Evolutionary conservation across 2,329 filamentous ascomycete genomes (phyloP).

Genomic region (Fonsecaea pugnacius): DNA sequence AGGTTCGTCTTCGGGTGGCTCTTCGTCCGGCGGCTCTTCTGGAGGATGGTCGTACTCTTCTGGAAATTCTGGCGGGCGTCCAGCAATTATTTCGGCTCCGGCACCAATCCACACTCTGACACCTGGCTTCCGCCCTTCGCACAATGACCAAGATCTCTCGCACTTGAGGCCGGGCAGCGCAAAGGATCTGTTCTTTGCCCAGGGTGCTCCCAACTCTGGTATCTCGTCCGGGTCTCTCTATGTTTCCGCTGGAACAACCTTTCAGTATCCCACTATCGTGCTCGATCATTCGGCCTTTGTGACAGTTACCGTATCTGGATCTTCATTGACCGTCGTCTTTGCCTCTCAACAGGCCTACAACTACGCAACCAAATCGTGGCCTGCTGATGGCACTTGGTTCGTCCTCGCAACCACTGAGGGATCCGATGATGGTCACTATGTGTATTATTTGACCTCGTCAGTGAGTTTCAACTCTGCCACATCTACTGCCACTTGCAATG

Average conservation of each 20-base stretch:
- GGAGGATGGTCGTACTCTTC: not conserved
- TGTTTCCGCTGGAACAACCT: not conserved
- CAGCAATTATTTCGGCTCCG: not conserved
- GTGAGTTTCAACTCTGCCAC: not conserved
- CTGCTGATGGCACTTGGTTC: not conserved
- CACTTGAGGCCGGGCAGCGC: not conserved
- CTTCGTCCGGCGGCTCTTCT: not conserved
- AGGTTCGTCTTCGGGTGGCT: not conserved
- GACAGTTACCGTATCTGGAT: not conserved
- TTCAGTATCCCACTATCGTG: slow-evolving; percentile 1
- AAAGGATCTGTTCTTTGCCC: not conserved
- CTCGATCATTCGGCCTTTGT: not conserved
- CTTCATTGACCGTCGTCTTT: not conserved
- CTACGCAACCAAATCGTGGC: not conserved
- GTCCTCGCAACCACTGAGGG: not conserved
- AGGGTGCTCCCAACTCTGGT: not conserved
- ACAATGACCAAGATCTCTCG: slow-evolving; percentile 2
- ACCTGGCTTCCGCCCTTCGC: not conserved
- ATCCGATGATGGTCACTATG: not conserved
- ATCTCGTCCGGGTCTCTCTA: not conserved
- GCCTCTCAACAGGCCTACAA: not conserved
- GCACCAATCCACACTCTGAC: not conserved
- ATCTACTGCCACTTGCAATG: not conserved
- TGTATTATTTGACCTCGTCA: slow-evolving; percentile 1
- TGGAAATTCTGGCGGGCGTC: not conserved